Evolutionary conservation across 2,329 filamentous ascomycete genomes (phyloP).

Genomic region (Colletotrichum siamense): DNA sequence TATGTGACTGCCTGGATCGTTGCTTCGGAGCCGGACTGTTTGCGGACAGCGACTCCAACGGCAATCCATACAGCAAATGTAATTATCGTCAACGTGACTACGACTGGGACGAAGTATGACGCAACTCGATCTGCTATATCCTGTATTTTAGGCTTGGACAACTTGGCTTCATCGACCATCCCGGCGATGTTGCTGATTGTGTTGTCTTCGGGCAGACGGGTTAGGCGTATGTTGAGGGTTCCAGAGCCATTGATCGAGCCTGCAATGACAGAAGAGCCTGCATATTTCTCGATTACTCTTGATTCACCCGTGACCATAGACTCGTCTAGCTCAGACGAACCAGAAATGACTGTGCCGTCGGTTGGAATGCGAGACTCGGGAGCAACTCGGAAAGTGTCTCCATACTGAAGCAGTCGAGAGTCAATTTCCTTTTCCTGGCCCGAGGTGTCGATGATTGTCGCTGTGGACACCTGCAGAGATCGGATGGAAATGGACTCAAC

Average conservation of each 20-base stretch:
- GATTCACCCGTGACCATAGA: constrained; percentile 81
- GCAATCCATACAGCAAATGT: constrained; percentile 72
- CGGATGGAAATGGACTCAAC: constrained; percentile 60
- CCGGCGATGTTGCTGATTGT: constrained; percentile 72
- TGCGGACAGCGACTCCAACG: constrained; percentile 51
- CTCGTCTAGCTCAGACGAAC: constrained; percentile 73
- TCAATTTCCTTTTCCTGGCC: constrained; percentile 61
- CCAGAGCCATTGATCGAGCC: constrained; percentile 73
- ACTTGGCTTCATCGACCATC: constrained; percentile 74
- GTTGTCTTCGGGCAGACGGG: constrained; percentile 70
- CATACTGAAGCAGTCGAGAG: constrained; percentile 70
- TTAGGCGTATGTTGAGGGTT: constrained; percentile 62
- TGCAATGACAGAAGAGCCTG: constrained; percentile 64
- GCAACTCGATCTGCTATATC: constrained; percentile 73
- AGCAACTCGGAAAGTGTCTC: constrained; percentile 68
- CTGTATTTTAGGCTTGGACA: constrained; percentile 72
- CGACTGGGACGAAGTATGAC: constrained; percentile 70
- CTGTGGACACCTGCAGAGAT: constrained; percentile 63
- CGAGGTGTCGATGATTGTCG: constrained; percentile 52
- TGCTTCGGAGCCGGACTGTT: constrained; percentile 51
- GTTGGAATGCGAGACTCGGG: constrained; percentile 69
- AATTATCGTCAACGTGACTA: constrained; percentile 61
- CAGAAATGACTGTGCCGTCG: constrained; percentile 70
- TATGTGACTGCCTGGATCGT: constrained; percentile 71
- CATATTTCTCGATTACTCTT: constrained; percentile 61